phyloP scores from a whole-genome alignment of 2,329 filamentous ascomycete species.

The Coniochaeta sp. region DNA sequence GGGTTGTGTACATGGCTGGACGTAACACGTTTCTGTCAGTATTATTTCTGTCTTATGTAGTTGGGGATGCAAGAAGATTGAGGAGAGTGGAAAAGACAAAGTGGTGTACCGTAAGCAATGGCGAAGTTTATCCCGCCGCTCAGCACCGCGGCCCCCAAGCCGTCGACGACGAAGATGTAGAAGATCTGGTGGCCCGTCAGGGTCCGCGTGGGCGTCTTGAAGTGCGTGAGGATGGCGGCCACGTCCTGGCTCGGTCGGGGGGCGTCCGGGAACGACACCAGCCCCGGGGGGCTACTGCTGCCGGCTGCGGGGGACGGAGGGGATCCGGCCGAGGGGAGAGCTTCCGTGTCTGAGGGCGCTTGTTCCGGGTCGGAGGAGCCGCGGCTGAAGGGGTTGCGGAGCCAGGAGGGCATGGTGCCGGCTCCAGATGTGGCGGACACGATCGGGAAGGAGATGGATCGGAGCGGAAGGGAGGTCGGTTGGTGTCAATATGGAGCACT shows the following conservation, averaged over 20 bases:
- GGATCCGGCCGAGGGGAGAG: not conserved
- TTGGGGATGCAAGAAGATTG: too few relatives aligned
- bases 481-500: not conserved
- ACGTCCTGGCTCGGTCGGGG: constrained; percentile 1
- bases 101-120: constrained; percentile 36
- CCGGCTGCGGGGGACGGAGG: not conserved
- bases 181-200: constrained; percentile 36
- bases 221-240: not conserved
- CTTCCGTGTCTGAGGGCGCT: not conserved
- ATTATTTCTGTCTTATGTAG: too few relatives aligned
- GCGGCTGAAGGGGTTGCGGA: not conserved
- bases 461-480: not conserved
- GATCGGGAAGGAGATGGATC: too few relatives aligned
- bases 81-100: not conserved
- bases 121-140: constrained; percentile 45
- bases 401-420: not conserved
- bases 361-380: not conserved
- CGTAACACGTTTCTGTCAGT: not conserved
- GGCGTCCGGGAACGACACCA: not conserved
- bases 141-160: constrained; percentile 36
- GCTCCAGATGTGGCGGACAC: not conserved
- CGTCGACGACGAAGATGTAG: constrained; percentile 41
- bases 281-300: not conserved
- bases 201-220: constrained; percentile 24
- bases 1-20: constrained; percentile 40